These are phyloP conservation scores for Leccinum truebloodii DNA, from an alignment of 768 basidiomycete genomes.

Conservation along the genomic window DNA sequence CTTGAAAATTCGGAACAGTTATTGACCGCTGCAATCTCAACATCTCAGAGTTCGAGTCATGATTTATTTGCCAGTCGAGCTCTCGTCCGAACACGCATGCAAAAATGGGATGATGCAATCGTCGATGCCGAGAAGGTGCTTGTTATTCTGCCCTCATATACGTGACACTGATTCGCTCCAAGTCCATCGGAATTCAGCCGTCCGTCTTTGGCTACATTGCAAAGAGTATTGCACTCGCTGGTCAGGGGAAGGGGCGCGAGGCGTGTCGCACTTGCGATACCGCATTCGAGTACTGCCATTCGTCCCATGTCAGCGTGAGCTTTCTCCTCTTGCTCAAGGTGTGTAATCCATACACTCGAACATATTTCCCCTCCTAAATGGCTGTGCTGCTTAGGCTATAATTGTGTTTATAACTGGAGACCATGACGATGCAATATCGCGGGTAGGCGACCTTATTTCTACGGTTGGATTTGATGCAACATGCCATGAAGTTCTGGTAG, in stretches of 20 bases:
- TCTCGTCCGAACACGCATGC: background rate
- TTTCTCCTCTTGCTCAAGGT: background rate
- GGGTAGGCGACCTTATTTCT: background rate
- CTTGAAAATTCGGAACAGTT: background rate
- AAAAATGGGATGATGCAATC: background rate
- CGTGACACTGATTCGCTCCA: background rate
- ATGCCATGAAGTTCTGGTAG: background rate
- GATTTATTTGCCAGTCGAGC: background rate
- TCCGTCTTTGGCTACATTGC: too few relatives aligned
- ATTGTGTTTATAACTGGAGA: background rate
- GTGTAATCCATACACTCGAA: background rate
- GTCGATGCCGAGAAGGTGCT: background rate
- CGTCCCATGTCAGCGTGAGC: background rate
- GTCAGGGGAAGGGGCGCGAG: too few relatives aligned
- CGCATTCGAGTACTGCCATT: background rate
- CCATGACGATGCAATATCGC: background rate
- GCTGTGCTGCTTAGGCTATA: background rate
- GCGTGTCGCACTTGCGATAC: background rate
- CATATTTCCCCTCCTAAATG: background rate
- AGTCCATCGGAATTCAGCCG: background rate
- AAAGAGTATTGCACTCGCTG: too few relatives aligned
- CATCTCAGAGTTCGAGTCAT: background rate
- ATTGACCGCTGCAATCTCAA: background rate
- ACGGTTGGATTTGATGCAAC: background rate
- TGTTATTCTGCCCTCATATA: background rate